These are phyloP conservation scores for Aaosphaeria pasadenensis DNA, from an alignment of 2,329 filamentous ascomycete genomes.

Conservation along the genomic window DNA sequence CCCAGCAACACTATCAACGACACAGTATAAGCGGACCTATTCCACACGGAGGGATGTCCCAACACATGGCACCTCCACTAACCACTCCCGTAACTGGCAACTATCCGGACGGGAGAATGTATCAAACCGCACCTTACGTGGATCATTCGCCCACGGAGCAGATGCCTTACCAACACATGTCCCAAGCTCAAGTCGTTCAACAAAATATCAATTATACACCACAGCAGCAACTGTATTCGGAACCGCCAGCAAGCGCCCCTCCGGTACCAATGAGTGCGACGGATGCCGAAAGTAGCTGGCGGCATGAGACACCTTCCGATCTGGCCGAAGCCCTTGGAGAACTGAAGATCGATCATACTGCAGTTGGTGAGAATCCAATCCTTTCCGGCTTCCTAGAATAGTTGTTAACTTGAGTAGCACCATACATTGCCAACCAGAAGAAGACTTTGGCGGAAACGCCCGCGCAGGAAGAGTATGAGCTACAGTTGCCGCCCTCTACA, in stretches of 20 bases:
- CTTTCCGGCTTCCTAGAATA: neutral
- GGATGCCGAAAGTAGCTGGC: conserved; percentile 50
- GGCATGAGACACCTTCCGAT: conserved; percentile 53
- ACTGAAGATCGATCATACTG: conserved; percentile 81
- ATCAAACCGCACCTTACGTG: conserved; percentile 33
- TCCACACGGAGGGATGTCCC: conserved; percentile 24
- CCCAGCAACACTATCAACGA: conserved; percentile 41
- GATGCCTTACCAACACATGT: conserved; percentile 36
- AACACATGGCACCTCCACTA: conserved; percentile 28
- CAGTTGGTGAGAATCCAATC: conserved; percentile 65
- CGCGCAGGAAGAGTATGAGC: conserved; percentile 69
- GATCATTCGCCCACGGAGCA: conserved; percentile 31
- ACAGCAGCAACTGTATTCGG: conserved; percentile 32
- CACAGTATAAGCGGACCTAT: conserved; percentile 20
- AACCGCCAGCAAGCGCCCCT: conserved; percentile 19
- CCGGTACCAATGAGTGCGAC: conserved; percentile 31
- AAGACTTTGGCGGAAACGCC: conserved; percentile 57
- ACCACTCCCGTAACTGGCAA: conserved; percentile 25
- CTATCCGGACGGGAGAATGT: conserved; percentile 29
- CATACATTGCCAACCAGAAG: conserved; percentile 72
- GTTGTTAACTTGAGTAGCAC: conserved; percentile 53
- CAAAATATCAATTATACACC: conserved; percentile 34
- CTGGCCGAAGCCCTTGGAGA: conserved; percentile 80
- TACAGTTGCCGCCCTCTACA: conserved; percentile 64
- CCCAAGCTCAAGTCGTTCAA: conserved; percentile 27